Percentiles rank a stretch among this genome's conserved stretches.
Evolutionary conservation across 495 filamentous ascomycete species (phyloP).

Genomic region (Talaromyces thailandensis): DNA sequence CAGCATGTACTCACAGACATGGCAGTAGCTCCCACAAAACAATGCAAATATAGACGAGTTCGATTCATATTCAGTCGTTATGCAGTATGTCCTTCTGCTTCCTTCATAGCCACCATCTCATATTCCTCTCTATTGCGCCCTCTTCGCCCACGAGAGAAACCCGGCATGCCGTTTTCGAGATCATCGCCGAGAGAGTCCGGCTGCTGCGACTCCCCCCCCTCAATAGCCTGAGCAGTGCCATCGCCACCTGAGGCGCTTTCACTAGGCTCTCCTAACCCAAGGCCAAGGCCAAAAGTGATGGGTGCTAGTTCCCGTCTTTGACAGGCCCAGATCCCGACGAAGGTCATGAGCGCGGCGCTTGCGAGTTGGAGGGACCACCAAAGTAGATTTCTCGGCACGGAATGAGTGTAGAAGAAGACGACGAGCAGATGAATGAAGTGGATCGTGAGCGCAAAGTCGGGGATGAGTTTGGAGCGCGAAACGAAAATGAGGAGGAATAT

Average conservation of each 20-base stretch:
- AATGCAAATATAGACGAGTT: not conserved
- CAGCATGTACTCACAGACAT: not conserved
- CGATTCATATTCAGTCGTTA: conserved; percentile 3
- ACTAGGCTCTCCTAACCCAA: conserved; percentile 32
- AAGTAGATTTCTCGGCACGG: conserved; percentile 62
- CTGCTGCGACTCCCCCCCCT: conserved; percentile 17
- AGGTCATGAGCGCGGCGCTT: conserved; percentile 61
- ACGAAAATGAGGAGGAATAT: conserved; percentile 73
- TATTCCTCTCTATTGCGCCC: conserved; percentile 51
- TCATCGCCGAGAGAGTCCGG: conserved; percentile 12
- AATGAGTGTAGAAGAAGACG: conserved; percentile 64
- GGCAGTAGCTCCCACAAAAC: not conserved
- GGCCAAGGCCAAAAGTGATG: conserved; percentile 62
- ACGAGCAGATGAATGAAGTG: conserved; percentile 80
- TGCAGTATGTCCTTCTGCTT: conserved; percentile 19
- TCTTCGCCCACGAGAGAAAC: conserved; percentile 26
- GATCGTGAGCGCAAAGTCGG: conserved; percentile 86
- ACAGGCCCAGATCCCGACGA: conserved; percentile 80
- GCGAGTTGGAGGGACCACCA: conserved; percentile 81
- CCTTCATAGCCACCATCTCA: conserved; percentile 68
- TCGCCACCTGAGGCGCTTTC: conserved; percentile 3
- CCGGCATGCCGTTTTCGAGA: conserved; percentile 6
- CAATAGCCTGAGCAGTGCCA: conserved; percentile 13
- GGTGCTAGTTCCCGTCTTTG: conserved; percentile 81
- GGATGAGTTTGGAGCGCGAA: conserved; percentile 80